phyloP scores from a whole-genome alignment of 495 filamentous ascomycete species.

The Xylaria venustula region DNA sequence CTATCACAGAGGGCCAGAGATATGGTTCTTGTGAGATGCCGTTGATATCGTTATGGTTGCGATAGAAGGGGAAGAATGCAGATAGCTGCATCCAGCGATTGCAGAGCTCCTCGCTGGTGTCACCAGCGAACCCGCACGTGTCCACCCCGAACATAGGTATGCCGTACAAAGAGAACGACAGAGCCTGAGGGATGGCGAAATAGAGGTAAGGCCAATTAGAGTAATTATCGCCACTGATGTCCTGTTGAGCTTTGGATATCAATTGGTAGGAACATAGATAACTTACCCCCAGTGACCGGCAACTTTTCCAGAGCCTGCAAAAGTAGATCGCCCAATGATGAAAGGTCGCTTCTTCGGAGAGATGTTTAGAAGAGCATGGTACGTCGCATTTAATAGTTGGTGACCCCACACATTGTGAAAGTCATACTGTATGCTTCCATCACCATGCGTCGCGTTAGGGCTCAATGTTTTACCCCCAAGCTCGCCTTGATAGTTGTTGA shows the following conservation, averaged over 20 bases:
- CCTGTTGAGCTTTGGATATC: not conserved
- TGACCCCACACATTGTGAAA: slow-evolving; percentile 77
- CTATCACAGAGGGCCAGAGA: slow-evolving; percentile 65
- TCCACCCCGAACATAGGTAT: slow-evolving; percentile 88
- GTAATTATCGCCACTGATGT: slow-evolving; percentile 64
- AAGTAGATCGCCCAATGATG: slow-evolving; percentile 82
- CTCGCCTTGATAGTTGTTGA: slow-evolving; percentile 78
- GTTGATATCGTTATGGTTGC: slow-evolving; percentile 72
- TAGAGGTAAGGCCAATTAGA: slow-evolving; percentile 68
- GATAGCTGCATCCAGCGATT: slow-evolving; percentile 83
- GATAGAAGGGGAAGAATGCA: slow-evolving; percentile 88
- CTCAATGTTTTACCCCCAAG: slow-evolving; percentile 71
- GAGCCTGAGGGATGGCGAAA: slow-evolving; percentile 77
- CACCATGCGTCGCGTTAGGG: slow-evolving; percentile 75
- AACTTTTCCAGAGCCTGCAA: slow-evolving; percentile 75
- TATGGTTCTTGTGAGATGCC: slow-evolving; percentile 75
- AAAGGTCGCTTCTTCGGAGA: slow-evolving; percentile 72
- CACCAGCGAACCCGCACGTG: slow-evolving; percentile 76
- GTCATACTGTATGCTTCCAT: slow-evolving; percentile 74
- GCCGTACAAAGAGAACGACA: slow-evolving; percentile 77
- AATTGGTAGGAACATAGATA: not conserved
- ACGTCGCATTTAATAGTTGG: slow-evolving; percentile 76
- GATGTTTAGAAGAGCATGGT: slow-evolving; percentile 64
- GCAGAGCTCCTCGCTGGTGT: slow-evolving; percentile 73
- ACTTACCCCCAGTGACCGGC: slow-evolving; percentile 78